A percentile compares a stretch with the other conserved stretches of the same genome.
These are phyloP conservation scores for Angomonas ambiguus DNA, from an alignment of 208 protist genomes.

Conservation along the genomic window DNA sequence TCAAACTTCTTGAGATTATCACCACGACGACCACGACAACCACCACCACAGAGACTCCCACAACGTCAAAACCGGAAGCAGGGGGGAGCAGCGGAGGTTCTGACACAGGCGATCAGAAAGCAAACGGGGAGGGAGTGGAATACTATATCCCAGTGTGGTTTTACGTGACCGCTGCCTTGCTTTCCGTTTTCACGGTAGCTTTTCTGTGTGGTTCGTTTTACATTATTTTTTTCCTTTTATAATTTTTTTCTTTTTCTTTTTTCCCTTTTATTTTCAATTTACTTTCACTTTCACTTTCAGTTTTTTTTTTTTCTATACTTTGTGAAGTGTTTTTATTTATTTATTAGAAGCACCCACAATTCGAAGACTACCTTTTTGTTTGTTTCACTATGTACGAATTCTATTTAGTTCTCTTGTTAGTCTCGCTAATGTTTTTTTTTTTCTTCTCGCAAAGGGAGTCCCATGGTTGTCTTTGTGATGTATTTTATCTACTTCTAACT, in stretches of 20 bases:
- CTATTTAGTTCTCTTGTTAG: not conserved
- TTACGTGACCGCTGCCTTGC: not conserved
- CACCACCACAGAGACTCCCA: not conserved
- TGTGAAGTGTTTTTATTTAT: too few relatives aligned
- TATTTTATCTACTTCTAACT: not conserved
- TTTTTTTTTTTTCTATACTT: not conserved
- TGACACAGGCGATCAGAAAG: not conserved
- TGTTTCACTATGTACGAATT: too few relatives aligned
- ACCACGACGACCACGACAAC: not conserved
- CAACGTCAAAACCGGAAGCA: not conserved
- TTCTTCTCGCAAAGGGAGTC: not conserved
- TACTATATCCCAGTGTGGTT: not conserved
- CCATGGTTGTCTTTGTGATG: not conserved
- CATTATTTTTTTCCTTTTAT: slow-evolving; percentile 11
- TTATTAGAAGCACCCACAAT: too few relatives aligned
- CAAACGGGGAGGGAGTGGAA: not conserved
- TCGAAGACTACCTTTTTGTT: too few relatives aligned
- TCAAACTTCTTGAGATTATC: not conserved
- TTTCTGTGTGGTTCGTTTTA: not conserved
- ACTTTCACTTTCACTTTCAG: slow-evolving; percentile 5
- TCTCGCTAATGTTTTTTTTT: not conserved
- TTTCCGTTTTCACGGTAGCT: not conserved
- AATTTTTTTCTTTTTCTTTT: slow-evolving; percentile 7
- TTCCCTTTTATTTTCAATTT: slow-evolving; percentile 5
- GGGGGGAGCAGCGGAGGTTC: not conserved